Evolutionary conservation across 306 rosid genomes (phyloP), one percentile per base, ranked within the genome.

Genomic region (Malus fusca): DNA sequence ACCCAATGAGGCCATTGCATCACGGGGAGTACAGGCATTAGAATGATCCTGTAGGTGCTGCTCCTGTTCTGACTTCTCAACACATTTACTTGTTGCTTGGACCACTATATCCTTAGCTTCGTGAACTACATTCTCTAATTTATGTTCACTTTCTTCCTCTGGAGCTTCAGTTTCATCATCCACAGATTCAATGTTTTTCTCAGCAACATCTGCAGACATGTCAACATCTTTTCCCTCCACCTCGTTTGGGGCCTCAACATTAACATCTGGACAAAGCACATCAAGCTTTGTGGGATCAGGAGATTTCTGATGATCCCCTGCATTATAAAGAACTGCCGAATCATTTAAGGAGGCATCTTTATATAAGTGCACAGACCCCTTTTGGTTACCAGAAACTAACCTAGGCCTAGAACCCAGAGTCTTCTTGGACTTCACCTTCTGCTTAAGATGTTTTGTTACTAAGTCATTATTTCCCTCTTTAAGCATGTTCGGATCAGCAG

Each of bases 111-210:
- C 37, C 33, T 75, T 85, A 46, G 65, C 72, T 75, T 75, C 79
- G 62, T 80, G 72, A 37, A 68, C 58, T 62, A 73, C 51, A 72
- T 82, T 77, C 77, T 85, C 88, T 59, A 81, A 74, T 53, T 66
- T 84, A 68, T 22, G 73, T 28, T 88, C 91, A 75, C 31, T 62
- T 69, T 73, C 82, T 44, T 89, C 88, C 77, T 83, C 96, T 37
- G 93, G 91, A 74, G 91, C 81, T 77, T 83, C 95, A 8, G 97
- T 95, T 83, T 89, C 96, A 11, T 88, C 98, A 76, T 89, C 91
- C 77, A 71, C 73, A 75, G 77, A 43, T 64, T 87, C 89, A 69
- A 73, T 68, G 68, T 76, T 78, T 69, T 69, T 69, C 71, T 65
- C 78, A 19, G 63, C 74, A 71, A 68, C 75, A 64, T 75, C 79